phyloP scores from a whole-genome alignment of 805 yeast species.

The Hanseniaspora singularis region DNA sequence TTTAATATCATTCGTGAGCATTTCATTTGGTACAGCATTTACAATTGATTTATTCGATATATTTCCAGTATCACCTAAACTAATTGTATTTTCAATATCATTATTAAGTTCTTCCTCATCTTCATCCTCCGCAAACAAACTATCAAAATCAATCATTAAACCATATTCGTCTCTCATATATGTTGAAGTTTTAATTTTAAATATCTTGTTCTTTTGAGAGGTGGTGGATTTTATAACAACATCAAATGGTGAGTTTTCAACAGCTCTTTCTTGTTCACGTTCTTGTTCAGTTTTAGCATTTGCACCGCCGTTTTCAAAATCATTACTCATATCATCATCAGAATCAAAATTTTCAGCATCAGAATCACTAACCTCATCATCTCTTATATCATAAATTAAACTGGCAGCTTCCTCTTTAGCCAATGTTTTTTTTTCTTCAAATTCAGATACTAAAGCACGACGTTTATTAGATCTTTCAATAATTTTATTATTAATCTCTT shows the following conservation, averaged over 20 bases:
- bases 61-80: not conserved
- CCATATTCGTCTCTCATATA: constrained; percentile 75
- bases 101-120: constrained; percentile 26
- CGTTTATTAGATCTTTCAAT: constrained; percentile 21
- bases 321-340: constrained; percentile 20
- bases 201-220: constrained; percentile 43
- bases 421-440: constrained; percentile 19
- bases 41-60: not conserved
- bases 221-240: constrained; percentile 20
- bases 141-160: constrained; percentile 51
- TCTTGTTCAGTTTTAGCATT: constrained; percentile 20
- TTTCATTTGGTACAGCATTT: constrained; percentile 7
- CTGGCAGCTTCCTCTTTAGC: constrained; percentile 15
- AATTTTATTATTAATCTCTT: constrained; percentile 13
- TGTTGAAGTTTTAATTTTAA: constrained; percentile 55
- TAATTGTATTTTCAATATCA: not conserved
- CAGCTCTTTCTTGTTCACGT: constrained; percentile 20
- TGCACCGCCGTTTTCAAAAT: constrained; percentile 22
- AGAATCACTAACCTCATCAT: constrained; percentile 26
- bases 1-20: constrained; percentile 13
- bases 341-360: constrained; percentile 16
- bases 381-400: constrained; percentile 19
- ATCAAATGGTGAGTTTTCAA: constrained; percentile 23
- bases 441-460: constrained; percentile 19
- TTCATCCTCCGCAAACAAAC: constrained; percentile 34